Evolutionary conservation across 805 yeast species (phyloP).

Genomic region (Kluyveromyces siamensis): DNA sequence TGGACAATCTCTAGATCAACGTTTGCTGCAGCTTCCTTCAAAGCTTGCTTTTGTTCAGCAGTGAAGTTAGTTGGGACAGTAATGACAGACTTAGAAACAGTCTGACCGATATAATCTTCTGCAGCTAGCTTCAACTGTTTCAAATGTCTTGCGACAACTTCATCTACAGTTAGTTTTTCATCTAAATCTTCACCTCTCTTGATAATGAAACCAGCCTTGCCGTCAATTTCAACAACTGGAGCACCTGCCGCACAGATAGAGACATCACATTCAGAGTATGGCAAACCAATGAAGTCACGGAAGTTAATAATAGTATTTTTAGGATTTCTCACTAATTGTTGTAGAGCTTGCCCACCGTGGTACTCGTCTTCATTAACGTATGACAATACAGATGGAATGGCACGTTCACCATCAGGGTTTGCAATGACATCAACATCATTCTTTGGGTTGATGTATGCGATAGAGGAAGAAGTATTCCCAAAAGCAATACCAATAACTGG

Average conservation of each 20-base stretch:
- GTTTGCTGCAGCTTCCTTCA: conserved; percentile 50
- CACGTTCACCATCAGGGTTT: conserved; percentile 97
- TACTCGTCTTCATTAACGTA: conserved; percentile 93
- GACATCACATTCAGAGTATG: conserved; percentile 61
- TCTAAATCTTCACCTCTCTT: conserved; percentile 37
- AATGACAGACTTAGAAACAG: conserved; percentile 73
- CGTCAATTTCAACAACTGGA: conserved; percentile 34
- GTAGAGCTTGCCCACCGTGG: conserved; percentile 93
- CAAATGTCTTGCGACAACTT: conserved; percentile 77
- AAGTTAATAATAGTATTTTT: conserved; percentile 79
- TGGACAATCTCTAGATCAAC: conserved; percentile 80
- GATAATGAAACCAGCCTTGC: conserved; percentile 61
- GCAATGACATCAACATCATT: conserved; percentile 83
- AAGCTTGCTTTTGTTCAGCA: conserved; percentile 57
- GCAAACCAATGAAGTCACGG: conserved; percentile 83
- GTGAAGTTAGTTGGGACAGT: conserved; percentile 87
- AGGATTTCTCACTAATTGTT: conserved; percentile 87
- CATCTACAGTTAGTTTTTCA: conserved; percentile 59
- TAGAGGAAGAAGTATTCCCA: conserved; percentile 93
- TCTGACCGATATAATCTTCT: conserved; percentile 79
- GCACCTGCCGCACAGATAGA: conserved; percentile 52
- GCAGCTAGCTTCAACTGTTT: conserved; percentile 79
- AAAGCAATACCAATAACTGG: conserved; percentile 89
- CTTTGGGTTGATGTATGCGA: conserved; percentile 90
- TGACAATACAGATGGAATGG: conserved; percentile 86